These are phyloP conservation scores for Alternaria brassicae DNA, from an alignment of 2,329 filamentous ascomycete genomes.

Conservation along the genomic window DNA sequence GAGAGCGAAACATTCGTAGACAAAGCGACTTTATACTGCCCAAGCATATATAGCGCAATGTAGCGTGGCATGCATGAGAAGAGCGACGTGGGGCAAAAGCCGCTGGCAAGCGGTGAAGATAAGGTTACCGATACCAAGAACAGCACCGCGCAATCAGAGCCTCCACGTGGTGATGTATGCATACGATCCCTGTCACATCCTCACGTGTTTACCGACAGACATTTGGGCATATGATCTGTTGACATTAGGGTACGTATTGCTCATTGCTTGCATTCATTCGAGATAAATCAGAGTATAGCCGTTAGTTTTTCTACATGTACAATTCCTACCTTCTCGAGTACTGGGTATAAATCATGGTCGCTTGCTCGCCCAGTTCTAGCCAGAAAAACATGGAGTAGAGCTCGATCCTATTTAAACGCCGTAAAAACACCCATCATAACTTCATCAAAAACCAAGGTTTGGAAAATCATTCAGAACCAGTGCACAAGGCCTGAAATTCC, in stretches of 20 bases:
- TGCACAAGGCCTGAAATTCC: slow-evolving; percentile 33
- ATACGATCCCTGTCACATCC: not conserved
- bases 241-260: not conserved
- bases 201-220: not conserved
- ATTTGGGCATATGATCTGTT: not conserved
- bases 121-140: slow-evolving; percentile 30
- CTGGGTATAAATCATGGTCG: not conserved
- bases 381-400: not conserved
- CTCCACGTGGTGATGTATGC: slow-evolving; percentile 14
- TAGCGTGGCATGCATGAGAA: not conserved
- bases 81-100: not conserved
- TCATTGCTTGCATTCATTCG: not conserved
- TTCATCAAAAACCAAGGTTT: not conserved
- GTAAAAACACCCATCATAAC: not conserved
- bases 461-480: slow-evolving; percentile 30
- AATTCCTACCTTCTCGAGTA: not conserved
- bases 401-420: not conserved
- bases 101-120: slow-evolving; percentile 28
- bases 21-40: not conserved
- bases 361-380: not conserved
- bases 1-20: not conserved
- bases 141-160: slow-evolving; percentile 18
- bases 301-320: not conserved
- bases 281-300: not conserved
- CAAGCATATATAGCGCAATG: not conserved